These are phyloP conservation scores for Prosopis cineraria DNA, from an alignment of 306 rosid genomes.

Conservation along the genomic window DNA sequence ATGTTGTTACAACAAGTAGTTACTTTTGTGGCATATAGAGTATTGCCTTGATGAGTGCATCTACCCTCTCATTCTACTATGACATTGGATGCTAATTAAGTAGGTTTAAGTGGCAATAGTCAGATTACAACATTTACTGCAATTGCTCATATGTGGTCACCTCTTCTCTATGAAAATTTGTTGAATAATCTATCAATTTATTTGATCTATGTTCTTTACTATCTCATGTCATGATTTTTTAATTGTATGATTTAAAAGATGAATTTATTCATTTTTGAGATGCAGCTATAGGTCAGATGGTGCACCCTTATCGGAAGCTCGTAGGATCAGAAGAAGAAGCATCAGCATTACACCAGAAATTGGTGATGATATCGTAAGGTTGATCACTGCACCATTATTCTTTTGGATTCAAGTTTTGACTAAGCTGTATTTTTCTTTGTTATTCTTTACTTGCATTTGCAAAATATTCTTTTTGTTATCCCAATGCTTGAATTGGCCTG, in stretches of 20 bases:
- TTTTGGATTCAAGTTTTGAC: conserved; percentile 2
- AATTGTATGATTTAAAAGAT: conserved; percentile 25
- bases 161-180: conserved; percentile 16
- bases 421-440: neutral
- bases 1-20: conserved; percentile 1
- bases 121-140: conserved; percentile 16
- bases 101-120: conserved; percentile 16
- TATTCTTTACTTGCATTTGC: neutral
- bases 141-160: neutral
- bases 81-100: neutral
- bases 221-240: conserved; percentile 16
- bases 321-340: conserved; percentile 95
- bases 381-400: conserved; percentile 43
- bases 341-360: conserved; percentile 97
- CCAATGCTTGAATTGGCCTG: neutral
- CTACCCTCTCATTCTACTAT: neutral
- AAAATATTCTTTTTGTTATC: neutral
- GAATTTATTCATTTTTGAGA: conserved; percentile 34
- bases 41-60: neutral
- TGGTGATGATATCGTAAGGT: conserved; percentile 99
- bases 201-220: conserved; percentile 13
- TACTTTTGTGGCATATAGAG: conserved; percentile 14
- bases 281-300: conserved; percentile 79
- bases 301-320: conserved; percentile 75
- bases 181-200: conserved; percentile 7